Conservation (phyloP, 495 filamentous ascomycete species). For the Rhypophila decipiens region DNA sequence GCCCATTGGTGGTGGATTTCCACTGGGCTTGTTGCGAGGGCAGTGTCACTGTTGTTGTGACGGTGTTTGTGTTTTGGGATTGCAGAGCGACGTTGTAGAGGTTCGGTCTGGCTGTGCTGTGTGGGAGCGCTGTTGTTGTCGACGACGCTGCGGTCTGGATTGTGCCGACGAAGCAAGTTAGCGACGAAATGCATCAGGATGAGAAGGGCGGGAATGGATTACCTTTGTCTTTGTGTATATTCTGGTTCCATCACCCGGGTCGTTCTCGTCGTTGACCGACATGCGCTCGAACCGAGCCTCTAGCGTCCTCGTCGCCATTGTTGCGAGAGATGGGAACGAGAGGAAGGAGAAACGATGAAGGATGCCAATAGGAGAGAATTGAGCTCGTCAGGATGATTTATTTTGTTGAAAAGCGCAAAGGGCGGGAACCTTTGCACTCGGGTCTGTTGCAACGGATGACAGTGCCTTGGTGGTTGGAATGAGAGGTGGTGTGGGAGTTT, state of each 20-base stretch:
- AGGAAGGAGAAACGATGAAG: conserved; percentile 1
- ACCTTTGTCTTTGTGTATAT: conserved; percentile 67
- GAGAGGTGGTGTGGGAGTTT: too few relatives aligned
- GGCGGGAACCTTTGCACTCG: too few relatives aligned
- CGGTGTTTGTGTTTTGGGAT: conserved; percentile 50
- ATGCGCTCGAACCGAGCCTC: conserved; percentile 79
- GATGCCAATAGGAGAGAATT: too few relatives aligned
- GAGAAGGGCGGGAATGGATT: not conserved
- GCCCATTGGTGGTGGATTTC: conserved; percentile 20
- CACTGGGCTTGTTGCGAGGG: conserved; percentile 61
- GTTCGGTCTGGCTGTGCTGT: conserved; percentile 58
- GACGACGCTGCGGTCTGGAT: conserved; percentile 45
- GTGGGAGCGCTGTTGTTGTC: conserved; percentile 49
- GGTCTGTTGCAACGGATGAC: too few relatives aligned
- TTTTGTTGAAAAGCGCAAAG: too few relatives aligned
- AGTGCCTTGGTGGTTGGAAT: too few relatives aligned
- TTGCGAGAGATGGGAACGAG: conserved; percentile 2
- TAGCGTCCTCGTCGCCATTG: conserved; percentile 48
- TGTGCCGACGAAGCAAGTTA: not conserved
- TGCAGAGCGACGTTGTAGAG: conserved; percentile 79
- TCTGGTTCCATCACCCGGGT: conserved; percentile 41
- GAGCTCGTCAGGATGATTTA: too few relatives aligned
- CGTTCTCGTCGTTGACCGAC: conserved; percentile 77
- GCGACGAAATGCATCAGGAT: not conserved
- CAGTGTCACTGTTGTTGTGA: conserved; percentile 54